phyloP scores from a whole-genome alignment of 805 yeast genomes.

The Candida odintsovae region DNA sequence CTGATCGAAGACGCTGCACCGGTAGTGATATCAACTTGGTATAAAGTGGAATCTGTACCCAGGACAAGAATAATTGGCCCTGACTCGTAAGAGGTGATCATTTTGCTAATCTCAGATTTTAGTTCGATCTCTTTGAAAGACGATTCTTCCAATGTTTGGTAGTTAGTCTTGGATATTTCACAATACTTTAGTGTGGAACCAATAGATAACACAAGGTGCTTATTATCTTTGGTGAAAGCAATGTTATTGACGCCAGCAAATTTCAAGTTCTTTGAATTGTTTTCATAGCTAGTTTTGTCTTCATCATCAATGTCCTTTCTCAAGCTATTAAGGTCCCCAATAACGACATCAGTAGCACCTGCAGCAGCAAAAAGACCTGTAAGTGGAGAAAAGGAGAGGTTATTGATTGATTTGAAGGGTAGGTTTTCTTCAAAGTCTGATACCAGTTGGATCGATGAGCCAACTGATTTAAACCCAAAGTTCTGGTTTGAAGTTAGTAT shows the following conservation, averaged over 20 bases:
- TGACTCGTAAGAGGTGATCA: conserved; percentile 20
- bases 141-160: not conserved
- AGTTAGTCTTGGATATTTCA: conserved; percentile 6
- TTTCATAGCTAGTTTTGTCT: conserved; percentile 13
- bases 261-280: conserved; percentile 10
- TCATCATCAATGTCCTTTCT: conserved; percentile 24
- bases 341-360: conserved; percentile 28
- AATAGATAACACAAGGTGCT: conserved; percentile 25
- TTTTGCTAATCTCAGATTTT: conserved; percentile 9
- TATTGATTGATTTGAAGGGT: conserved; percentile 30
- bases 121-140: conserved; percentile 12
- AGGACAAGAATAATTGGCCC: conserved; percentile 15
- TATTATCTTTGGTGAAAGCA: conserved; percentile 27
- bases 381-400: conserved; percentile 32
- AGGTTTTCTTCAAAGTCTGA: conserved; percentile 28
- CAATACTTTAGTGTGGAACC: conserved; percentile 19
- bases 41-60: conserved; percentile 12
- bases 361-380: conserved; percentile 33
- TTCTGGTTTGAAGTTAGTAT: conserved; percentile 20
- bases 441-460: conserved; percentile 29
- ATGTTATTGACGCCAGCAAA: conserved; percentile 25
- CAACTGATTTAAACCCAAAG: conserved; percentile 38
- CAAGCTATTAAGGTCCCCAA: conserved; percentile 30
- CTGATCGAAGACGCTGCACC: conserved; percentile 2
- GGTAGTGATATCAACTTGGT: conserved; percentile 8